A percentile compares a stretch with the other conserved stretches of the same genome.
These are phyloP conservation scores for Aspergillus luchuensis DNA, from an alignment of 2,329 filamentous ascomycete species.

Conservation along the genomic window DNA sequence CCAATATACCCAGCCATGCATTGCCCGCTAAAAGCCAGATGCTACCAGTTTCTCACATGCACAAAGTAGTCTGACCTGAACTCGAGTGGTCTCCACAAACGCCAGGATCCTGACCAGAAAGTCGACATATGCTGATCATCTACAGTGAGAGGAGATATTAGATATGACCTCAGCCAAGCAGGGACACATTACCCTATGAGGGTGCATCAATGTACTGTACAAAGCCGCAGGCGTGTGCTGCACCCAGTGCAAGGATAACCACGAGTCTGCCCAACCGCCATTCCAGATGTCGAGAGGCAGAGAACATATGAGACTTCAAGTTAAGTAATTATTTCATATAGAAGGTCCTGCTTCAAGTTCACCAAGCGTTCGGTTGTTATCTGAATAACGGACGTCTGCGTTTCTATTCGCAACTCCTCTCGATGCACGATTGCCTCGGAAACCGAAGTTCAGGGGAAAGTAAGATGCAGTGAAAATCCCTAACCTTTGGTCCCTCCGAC, in stretches of 20 bases:
- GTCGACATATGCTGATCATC: background rate
- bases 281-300: background rate
- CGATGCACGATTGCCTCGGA: background rate
- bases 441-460: slow-evolving; percentile 1
- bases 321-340: slow-evolving; percentile 9
- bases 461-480: background rate
- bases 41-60: background rate
- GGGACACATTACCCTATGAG: background rate
- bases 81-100: background rate
- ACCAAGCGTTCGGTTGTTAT: slow-evolving; percentile 18
- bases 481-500: background rate
- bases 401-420: background rate
- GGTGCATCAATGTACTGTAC: slow-evolving; percentile 1
- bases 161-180: background rate
- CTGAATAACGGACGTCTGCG: background rate
- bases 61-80: background rate
- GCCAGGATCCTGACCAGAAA: background rate
- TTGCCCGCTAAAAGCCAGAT: background rate
- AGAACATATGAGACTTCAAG: background rate
- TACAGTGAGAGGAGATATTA: background rate
- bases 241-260: background rate
- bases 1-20: background rate
- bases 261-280: background rate
- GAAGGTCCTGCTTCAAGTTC: slow-evolving; percentile 27
- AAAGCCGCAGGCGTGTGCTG: background rate